Conservation (phyloP, 116 monocot genomes). For the Papilionanthe hybrid region DNA sequence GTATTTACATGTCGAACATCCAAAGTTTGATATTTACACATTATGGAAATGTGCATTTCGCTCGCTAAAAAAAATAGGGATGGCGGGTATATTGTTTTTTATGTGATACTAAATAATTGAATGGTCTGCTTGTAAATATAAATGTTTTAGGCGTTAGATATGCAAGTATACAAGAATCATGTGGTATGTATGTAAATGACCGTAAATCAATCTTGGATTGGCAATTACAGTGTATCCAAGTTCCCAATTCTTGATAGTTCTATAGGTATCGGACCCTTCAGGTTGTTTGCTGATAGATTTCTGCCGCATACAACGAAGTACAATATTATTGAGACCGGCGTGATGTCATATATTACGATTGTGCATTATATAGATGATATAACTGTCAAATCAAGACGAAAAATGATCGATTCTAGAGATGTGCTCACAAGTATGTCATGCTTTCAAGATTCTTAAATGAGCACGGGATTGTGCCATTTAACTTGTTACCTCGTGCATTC, state of each 20-base stretch:
- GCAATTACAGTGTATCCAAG: slow-evolving; percentile 88
- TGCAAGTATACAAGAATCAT: no score
- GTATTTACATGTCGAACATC: no score
- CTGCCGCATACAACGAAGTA: slow-evolving; percentile 26
- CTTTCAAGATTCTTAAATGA: slow-evolving; percentile 72
- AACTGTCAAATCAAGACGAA: background rate
- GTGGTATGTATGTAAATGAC: no score
- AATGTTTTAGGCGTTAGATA: no score
- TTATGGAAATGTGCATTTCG: no score
- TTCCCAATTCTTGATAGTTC: slow-evolving; percentile 81
- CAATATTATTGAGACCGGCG: background rate
- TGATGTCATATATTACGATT: background rate
- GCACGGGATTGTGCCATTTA: slow-evolving; percentile 75
- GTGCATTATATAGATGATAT: background rate
- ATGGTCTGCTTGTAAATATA: no score
- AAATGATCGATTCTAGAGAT: background rate
- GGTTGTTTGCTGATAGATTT: slow-evolving; percentile 82
- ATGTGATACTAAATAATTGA: no score
- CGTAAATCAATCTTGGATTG: background rate
- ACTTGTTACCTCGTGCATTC: slow-evolving; percentile 72
- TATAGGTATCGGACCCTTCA: slow-evolving; percentile 78
- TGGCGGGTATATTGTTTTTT: no score
- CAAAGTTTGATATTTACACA: no score
- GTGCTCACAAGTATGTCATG: slow-evolving; percentile 89
- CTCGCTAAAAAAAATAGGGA: no score